Percentiles rank a stretch among this genome's conserved stretches.
These are phyloP conservation scores for Dryadomyces sulphureus DNA, from an alignment of 2,329 filamentous ascomycete genomes.

Conservation along the genomic window DNA sequence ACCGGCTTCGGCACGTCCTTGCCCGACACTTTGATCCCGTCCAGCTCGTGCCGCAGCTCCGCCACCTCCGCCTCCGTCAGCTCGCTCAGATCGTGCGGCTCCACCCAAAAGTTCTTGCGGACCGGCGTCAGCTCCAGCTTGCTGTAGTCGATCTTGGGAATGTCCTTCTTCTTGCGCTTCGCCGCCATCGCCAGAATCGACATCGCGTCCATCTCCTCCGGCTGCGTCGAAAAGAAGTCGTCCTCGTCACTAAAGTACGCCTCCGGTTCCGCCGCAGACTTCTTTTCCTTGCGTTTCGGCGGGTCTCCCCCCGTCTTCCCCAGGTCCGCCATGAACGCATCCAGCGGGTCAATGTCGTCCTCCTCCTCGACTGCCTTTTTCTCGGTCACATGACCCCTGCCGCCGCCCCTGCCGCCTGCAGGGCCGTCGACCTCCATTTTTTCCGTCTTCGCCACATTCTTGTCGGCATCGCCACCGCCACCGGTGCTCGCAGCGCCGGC, in stretches of 20 bases:
- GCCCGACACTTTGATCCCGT: slow-evolving; percentile 88
- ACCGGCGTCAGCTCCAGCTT: slow-evolving; percentile 79
- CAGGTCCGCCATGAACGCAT: slow-evolving; percentile 85
- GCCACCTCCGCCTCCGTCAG: slow-evolving; percentile 76
- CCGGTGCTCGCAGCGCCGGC: slow-evolving; percentile 8
- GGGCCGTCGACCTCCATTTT: no score
- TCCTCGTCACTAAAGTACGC: slow-evolving; percentile 84
- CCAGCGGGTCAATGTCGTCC: slow-evolving; percentile 73
- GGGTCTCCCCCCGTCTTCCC: slow-evolving; percentile 31
- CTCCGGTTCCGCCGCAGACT: slow-evolving; percentile 51
- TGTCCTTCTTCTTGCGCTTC: slow-evolving; percentile 85
- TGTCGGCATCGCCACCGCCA: no score
- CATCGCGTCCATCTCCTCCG: slow-evolving; percentile 31
- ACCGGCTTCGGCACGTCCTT: slow-evolving; percentile 85
- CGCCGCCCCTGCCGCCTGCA: slow-evolving; percentile 35
- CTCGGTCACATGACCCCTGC: neutral
- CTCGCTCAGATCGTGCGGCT: slow-evolving; percentile 68
- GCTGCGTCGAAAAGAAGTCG: slow-evolving; percentile 44
- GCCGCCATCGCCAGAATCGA: slow-evolving; percentile 37
- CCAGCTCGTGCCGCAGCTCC: slow-evolving; percentile 71
- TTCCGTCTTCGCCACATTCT: no score
- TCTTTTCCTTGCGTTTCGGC: slow-evolving; percentile 27
- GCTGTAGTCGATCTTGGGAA: slow-evolving; percentile 73
- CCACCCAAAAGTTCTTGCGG: slow-evolving; percentile 88
- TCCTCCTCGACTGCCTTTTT: slow-evolving; percentile 21